Evolutionary conservation across 176 grass and related monocot species (phyloP), one percentile per base, ranked within the genome.

Genomic region (Neostapfia colusana): DNA sequence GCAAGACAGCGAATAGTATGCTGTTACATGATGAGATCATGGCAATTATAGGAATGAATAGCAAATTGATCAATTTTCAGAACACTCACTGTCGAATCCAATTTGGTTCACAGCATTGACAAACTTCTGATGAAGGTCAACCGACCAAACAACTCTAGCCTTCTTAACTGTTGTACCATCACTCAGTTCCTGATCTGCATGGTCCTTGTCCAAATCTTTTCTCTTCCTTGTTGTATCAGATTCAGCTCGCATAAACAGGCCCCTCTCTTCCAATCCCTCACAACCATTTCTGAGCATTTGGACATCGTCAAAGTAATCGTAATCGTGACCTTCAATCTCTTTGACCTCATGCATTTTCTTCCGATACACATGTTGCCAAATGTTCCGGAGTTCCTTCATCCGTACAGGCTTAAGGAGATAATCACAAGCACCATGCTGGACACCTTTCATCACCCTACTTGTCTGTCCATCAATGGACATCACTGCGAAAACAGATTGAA

Each of bases 51-150:
- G 10, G 8, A 86, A 80, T n/a, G 15, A 50, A 21, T 28, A 72
- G 39, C 6, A 78, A 78, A 48, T 40, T 38, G 63, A 50, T 56
- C 20, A 63, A 61, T 16, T 66, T 60, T 77, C 75, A 78, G 53
- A 65, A 50, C 45, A 99, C 96, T 92, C 57, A 99, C 96, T 99
- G 67, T 99, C 96, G 41, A 99, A 92, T 88, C 96, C 96, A 72
- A 95, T 99, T 89, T 99, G 96, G 70, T 99, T 99, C 25, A 99
- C 96, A 24, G 96, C 96, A 85, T 95, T 95, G 24, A 99, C 96
- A 58, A 99, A 99, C 18, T 92, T 95, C 48, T 99, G 87, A 50
- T 99, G 96, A 60, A 99, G 96, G 71, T 99, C 96, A 60, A 99
- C 92, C 4, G 96, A 99, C 96, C 96, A 99, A 38, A 99, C 92